Evolutionary conservation across 371 early-diverging fungal species (phyloP), one percentile per base, ranked within the genome.

Genomic region (Rhizopus arrhizus): DNA sequence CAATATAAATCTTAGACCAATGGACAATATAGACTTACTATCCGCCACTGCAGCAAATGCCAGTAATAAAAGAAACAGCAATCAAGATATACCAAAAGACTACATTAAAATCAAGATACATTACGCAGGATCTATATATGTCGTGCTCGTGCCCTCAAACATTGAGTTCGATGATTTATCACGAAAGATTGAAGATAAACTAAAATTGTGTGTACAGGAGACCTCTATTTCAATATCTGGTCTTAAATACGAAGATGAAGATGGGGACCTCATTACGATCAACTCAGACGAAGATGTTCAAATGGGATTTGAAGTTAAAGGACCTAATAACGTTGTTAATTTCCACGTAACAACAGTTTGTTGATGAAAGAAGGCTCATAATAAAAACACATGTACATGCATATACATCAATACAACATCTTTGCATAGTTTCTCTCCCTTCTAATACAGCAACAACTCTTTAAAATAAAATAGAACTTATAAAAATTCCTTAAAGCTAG

Each of bases 221-320:
- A 40, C 65, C 6, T 59, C 56, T 11, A 62, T 79, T 12, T 57
- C 80, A 7, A n/a, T 55, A 31, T 55, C 94, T 12, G 81, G 87
- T 15, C 83, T 96, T 53, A 86, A 90, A 60, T 97, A 96, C 68
- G 86, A 86, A 69, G 96, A 97, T 68, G 95, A 95, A 70, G 96
- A 95, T 62, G 92, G 94, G 33, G 96, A 97, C 70, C 78, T 87
- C 53, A 86, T 95, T 43, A 87, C 86, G 45, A 88, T 96, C 53
- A 86, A 87, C 55, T 87, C 87, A 15, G 89, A 91, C 61, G 95
- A 94, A 53, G 98, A 96, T 66, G 89, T 96, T 8, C 87, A 84
- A 50, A 75, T 95, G 86, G 95, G 95, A 0, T 91, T 95, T 78
- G 95, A 94, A 70, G 81, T 75, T 35, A 85, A 88, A 34, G 73